These are phyloP conservation scores for Arxiozyma bovina DNA, from an alignment of 1,139 yeast genomes.

Conservation along the genomic window DNA sequence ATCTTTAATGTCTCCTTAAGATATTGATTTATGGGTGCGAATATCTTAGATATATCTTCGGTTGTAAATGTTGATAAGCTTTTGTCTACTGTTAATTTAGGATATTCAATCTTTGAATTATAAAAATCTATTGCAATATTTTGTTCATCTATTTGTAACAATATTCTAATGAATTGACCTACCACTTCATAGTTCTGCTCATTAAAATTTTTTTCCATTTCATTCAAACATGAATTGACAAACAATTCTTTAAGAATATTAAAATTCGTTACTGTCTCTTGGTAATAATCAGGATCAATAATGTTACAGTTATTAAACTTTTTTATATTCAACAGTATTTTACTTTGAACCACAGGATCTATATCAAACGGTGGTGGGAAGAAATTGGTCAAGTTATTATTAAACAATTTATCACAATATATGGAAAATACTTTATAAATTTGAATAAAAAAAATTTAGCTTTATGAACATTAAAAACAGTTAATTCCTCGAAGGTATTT, in stretches of 20 bases:
- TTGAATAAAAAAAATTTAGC: constrained; percentile 11
- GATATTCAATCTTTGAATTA: constrained; percentile 39
- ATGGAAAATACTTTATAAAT: constrained; percentile 14
- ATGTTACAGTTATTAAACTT: constrained; percentile 18
- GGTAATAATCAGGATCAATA: constrained; percentile 15
- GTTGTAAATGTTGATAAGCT: constrained; percentile 24
- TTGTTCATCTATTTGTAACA: constrained; percentile 35
- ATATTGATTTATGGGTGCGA: constrained; percentile 14
- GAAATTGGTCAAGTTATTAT: constrained; percentile 20
- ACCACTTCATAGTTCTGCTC: constrained; percentile 39
- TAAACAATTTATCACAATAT: constrained; percentile 19
- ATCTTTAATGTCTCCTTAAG: constrained; percentile 28
- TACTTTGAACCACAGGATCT: constrained; percentile 26
- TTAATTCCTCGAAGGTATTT: constrained; percentile 23
- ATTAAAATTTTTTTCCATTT: constrained; percentile 56
- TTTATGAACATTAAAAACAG: constrained; percentile 3
- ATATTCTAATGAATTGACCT: constrained; percentile 33
- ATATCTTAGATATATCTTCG: constrained; percentile 14
- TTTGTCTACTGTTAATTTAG: constrained; percentile 8
- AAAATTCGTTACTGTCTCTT: constrained; percentile 17
- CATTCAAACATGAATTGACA: constrained; percentile 62
- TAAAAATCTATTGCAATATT: constrained; percentile 41
- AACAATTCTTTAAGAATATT: constrained; percentile 45
- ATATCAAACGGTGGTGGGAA: constrained; percentile 20
- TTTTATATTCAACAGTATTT: constrained; percentile 18